Evolutionary conservation across 192 early-diverging fungal species (phyloP).

Genomic region (Coemansia sp.): DNA sequence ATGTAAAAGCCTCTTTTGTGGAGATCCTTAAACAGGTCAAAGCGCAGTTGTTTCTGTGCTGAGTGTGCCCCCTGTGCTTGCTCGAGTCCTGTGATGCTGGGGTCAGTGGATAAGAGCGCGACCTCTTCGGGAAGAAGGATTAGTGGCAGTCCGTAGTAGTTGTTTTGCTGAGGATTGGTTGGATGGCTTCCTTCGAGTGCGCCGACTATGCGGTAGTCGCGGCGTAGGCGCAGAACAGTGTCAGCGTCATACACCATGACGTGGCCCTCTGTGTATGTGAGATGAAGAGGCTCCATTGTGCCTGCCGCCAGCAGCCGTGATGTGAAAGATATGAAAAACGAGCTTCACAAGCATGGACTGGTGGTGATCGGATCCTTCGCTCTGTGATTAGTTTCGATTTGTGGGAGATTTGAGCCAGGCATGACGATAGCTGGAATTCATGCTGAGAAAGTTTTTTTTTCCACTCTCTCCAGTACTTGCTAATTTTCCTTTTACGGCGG

Average conservation of each 20-base stretch:
- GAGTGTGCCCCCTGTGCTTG: slow-evolving; percentile 47
- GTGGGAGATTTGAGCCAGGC: neutral
- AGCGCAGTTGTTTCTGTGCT: slow-evolving; percentile 32
- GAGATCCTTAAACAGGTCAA: slow-evolving; percentile 61
- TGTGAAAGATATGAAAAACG: neutral
- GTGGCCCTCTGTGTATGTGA: slow-evolving; percentile 7
- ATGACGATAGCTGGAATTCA: neutral
- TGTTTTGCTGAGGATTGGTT: slow-evolving; percentile 71
- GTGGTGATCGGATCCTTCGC: neutral
- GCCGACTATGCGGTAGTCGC: slow-evolving; percentile 62
- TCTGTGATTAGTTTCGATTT: neutral
- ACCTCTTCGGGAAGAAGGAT: slow-evolving; percentile 73
- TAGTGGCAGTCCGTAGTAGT: slow-evolving; percentile 71
- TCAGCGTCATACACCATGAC: slow-evolving; percentile 25
- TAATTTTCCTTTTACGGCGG: neutral
- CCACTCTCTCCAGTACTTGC: neutral
- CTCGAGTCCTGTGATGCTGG: slow-evolving; percentile 12
- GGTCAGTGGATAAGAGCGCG: slow-evolving; percentile 47
- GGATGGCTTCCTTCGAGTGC: slow-evolving; percentile 68
- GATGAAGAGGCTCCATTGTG: slow-evolving; percentile 6
- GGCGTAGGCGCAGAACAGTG: slow-evolving; percentile 54
- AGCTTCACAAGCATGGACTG: neutral
- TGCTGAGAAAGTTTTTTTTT: neutral
- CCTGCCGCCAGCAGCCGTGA: no score
- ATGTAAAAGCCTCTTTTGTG: slow-evolving; percentile 65